phyloP scores from a whole-genome alignment of 2,329 filamentous ascomycete species.

The Colletotrichum limetticola region DNA sequence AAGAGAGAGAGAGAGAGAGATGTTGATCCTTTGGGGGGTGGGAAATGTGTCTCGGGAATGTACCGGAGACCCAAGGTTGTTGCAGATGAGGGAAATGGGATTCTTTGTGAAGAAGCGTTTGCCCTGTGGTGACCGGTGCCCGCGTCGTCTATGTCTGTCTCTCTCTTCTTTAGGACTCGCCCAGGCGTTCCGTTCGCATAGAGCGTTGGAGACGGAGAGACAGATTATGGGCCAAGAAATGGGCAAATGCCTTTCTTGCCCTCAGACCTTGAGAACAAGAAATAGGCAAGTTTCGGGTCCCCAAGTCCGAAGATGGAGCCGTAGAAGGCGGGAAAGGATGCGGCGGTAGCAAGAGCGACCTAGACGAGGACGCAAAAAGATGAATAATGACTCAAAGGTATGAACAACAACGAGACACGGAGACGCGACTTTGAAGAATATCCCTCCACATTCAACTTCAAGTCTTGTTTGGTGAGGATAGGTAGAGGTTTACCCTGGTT shows the following conservation, averaged over 20 bases:
- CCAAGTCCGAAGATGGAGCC: slow-evolving; percentile 26
- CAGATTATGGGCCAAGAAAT: background rate
- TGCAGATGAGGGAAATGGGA: slow-evolving; percentile 29
- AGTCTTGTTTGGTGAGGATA: slow-evolving; percentile 22
- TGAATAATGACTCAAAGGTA: slow-evolving; percentile 14
- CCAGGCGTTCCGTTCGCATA: slow-evolving; percentile 16
- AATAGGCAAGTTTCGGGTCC: background rate
- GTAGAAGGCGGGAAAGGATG: slow-evolving; percentile 4
- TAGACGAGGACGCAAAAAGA: slow-evolving; percentile 12
- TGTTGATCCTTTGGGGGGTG: slow-evolving; percentile 6
- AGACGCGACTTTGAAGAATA: slow-evolving; percentile 24
- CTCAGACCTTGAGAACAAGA: background rate
- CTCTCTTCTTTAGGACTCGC: background rate
- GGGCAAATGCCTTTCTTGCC: background rate
- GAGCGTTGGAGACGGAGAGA: slow-evolving; percentile 1
- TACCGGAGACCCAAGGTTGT: slow-evolving; percentile 41
- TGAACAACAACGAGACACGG: slow-evolving; percentile 10
- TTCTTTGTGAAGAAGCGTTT: slow-evolving; percentile 35
- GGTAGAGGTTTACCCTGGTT: background rate
- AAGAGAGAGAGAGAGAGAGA: slow-evolving; percentile 18
- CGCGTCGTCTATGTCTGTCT: background rate
- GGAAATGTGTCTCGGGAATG: slow-evolving; percentile 53
- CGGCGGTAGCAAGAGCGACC: background rate
- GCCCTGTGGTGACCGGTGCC: slow-evolving; percentile 17
- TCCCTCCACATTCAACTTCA: background rate